Evolutionary conservation across 139 green algal genomes (phyloP).

Genomic region (Chlamydomonas sphaeroides): DNA sequence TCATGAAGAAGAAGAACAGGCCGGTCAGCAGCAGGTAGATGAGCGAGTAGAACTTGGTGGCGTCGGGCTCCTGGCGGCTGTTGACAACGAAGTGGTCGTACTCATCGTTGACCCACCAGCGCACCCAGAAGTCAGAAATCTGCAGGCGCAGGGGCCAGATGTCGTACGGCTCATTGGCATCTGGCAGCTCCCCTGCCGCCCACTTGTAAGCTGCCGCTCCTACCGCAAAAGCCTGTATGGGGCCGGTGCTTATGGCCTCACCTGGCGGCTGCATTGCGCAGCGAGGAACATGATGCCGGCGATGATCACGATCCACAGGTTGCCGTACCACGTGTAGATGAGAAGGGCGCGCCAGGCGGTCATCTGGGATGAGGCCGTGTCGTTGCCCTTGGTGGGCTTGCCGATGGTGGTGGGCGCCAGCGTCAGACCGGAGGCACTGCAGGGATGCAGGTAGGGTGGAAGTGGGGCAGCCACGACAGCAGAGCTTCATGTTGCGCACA

Average conservation of each 20-base stretch:
- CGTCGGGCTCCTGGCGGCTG: background rate
- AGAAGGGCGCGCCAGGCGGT: conserved; percentile 23
- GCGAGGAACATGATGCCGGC: conserved; percentile 64
- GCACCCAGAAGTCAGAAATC: conserved; percentile 49
- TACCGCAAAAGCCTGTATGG: too few relatives aligned
- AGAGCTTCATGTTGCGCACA: background rate
- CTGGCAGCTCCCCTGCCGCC: too few relatives aligned
- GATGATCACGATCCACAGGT: background rate
- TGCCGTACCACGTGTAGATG: conserved; percentile 43
- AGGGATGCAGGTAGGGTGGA: background rate
- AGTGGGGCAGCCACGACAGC: background rate
- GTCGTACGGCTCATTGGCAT: too few relatives aligned
- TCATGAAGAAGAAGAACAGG: conserved; percentile 60
- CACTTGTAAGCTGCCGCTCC: too few relatives aligned
- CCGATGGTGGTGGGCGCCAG: conserved; percentile 18
- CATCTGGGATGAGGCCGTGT: conserved; percentile 19
- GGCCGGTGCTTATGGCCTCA: too few relatives aligned
- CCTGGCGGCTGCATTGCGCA: conserved; percentile 58
- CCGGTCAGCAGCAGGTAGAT: conserved; percentile 54
- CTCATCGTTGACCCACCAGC: conserved; percentile 23
- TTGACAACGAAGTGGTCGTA: background rate
- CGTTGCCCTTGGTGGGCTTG: conserved; percentile 41
- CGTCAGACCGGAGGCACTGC: background rate
- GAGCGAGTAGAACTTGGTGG: conserved; percentile 50
- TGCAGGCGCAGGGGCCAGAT: too few relatives aligned